Conservation (phyloP, 768 basidiomycete genomes). For the Mycena olivaceomarginata region DNA sequence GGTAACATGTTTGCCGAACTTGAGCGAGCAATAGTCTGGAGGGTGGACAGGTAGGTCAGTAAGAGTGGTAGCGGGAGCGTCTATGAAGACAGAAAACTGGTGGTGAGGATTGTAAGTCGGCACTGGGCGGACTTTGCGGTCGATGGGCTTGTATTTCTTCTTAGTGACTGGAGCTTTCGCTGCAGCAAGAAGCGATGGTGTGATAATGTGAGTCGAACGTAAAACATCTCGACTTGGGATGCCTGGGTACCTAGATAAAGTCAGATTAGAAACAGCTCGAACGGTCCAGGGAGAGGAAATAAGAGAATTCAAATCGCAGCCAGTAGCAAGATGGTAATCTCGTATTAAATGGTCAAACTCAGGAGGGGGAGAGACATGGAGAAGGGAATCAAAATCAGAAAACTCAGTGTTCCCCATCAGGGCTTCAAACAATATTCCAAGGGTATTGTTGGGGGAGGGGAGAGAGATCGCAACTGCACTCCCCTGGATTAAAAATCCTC, state of each 20-base stretch:
- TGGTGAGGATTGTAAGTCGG: conserved; percentile 1
- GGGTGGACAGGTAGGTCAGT: conserved; percentile 36
- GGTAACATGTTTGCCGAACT: conserved; percentile 27
- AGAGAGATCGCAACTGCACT: conserved; percentile 13
- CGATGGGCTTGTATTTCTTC: conserved; percentile 14
- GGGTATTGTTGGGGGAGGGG: conserved; percentile 30
- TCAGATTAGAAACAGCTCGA: not conserved
- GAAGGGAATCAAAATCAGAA: conserved; percentile 43
- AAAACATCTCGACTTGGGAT: no score
- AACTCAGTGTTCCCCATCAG: conserved; percentile 43
- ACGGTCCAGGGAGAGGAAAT: conserved; percentile 30
- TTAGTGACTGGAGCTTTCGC: not conserved
- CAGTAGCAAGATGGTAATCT: conserved; percentile 2
- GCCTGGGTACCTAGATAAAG: not conserved
- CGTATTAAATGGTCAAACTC: not conserved
- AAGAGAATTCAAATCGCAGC: not conserved
- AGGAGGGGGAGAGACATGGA: not conserved
- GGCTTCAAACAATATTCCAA: conserved; percentile 42
- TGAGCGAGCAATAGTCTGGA: conserved; percentile 26
- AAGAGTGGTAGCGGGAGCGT: not conserved
- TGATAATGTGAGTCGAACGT: no score
- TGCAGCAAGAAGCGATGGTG: not conserved
- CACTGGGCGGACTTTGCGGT: conserved; percentile 29
- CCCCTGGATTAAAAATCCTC: conserved; percentile 34
- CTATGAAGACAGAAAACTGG: conserved; percentile 32